Conservation (phyloP, 225 moss, liverwort and hornwort species). For the Straminergon stramineum region DNA sequence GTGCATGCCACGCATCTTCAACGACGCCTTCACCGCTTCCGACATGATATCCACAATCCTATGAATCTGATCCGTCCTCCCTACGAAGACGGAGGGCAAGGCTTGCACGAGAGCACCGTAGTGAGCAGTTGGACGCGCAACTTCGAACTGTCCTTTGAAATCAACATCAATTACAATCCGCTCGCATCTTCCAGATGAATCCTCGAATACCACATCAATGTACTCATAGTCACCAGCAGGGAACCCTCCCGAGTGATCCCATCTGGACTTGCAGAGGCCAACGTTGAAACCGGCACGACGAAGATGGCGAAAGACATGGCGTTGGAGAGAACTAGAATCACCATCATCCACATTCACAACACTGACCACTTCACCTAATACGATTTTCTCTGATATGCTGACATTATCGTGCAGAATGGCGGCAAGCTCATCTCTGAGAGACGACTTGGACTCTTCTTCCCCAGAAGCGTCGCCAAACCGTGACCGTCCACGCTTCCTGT, state of each 20-base stretch:
- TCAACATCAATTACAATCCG: slow-evolving; percentile 58
- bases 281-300: slow-evolving; percentile 51
- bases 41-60: slow-evolving; percentile 58
- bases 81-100: slow-evolving; percentile 50
- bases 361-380: slow-evolving; percentile 15
- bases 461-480: slow-evolving; percentile 27
- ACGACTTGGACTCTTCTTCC: slow-evolving; percentile 24
- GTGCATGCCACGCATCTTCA: slow-evolving; percentile 70
- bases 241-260: slow-evolving; percentile 64
- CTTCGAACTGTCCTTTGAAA: slow-evolving; percentile 65
- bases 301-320: slow-evolving; percentile 38
- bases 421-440: slow-evolving; percentile 14
- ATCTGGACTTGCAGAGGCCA: slow-evolving; percentile 69
- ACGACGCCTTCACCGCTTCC: slow-evolving; percentile 50
- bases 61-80: slow-evolving; percentile 44
- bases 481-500: slow-evolving; percentile 36
- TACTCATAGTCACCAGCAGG: slow-evolving; percentile 71
- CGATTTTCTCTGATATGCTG: slow-evolving; percentile 12
- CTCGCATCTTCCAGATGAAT: neutral
- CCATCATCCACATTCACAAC: neutral
- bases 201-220: slow-evolving; percentile 38
- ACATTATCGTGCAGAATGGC: slow-evolving; percentile 7
- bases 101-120: slow-evolving; percentile 36
- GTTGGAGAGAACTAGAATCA: neutral
- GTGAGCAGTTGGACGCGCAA: slow-evolving; percentile 58